A percentile compares a stretch with the other conserved stretches of the same genome.
These are phyloP conservation scores for Suillus spraguei DNA, from an alignment of 768 basidiomycete genomes.

Conservation along the genomic window DNA sequence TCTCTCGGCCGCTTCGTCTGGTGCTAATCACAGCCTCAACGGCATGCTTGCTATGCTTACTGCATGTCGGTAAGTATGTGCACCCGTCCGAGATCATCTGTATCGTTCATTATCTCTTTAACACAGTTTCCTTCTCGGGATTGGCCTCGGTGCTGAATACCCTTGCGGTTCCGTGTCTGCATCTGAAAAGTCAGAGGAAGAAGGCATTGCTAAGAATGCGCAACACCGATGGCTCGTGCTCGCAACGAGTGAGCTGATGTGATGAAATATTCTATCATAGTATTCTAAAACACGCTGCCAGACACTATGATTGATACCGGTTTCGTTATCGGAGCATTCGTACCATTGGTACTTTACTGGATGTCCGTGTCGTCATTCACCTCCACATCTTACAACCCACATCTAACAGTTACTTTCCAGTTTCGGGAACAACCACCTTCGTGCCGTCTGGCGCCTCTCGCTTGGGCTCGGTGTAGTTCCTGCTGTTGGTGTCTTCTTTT, in stretches of 20 bases:
- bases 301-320: conserved; percentile 87
- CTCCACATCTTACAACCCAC: neutral
- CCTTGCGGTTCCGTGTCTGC: conserved; percentile 90
- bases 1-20: conserved; percentile 81
- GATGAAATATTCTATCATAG: conserved; percentile 6
- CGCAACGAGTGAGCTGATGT: conserved; percentile 70
- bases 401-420: conserved; percentile 35
- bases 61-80: conserved; percentile 63
- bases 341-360: conserved; percentile 86
- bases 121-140: conserved; percentile 80
- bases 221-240: conserved; percentile 88
- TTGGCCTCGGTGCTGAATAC: conserved; percentile 88
- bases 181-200: conserved; percentile 88
- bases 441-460: conserved; percentile 86
- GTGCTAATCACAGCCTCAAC: conserved; percentile 67
- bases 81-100: neutral
- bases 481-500: conserved; percentile 78
- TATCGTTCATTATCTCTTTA: neutral
- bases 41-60: conserved; percentile 80
- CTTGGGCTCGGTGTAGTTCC: conserved; percentile 85
- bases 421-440: conserved; percentile 77
- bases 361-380: conserved; percentile 53
- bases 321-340: conserved; percentile 78
- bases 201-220: conserved; percentile 71
- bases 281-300: conserved; percentile 28